Conservation (phyloP, 23 red algal genomes). For the Chondrus crispus region DNA sequence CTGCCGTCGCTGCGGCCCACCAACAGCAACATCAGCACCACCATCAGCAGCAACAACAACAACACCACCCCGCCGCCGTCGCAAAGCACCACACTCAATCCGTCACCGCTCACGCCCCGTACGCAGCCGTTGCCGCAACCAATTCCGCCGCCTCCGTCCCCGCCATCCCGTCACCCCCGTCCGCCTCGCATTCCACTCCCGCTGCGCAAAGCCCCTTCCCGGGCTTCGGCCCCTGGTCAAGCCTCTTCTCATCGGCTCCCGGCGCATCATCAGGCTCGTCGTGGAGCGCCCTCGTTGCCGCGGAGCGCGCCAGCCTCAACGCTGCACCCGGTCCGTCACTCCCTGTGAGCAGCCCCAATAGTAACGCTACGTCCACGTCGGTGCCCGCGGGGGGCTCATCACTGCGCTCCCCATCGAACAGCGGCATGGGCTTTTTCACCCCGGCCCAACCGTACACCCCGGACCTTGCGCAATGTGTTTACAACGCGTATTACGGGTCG, state of each 20-base stretch:
- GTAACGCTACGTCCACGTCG: too few relatives aligned
- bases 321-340: too few relatives aligned
- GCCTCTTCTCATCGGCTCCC: slow-evolving; percentile 32
- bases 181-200: neutral
- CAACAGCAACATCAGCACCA: too few relatives aligned
- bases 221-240: slow-evolving; percentile 17
- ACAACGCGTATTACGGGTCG: slow-evolving; percentile 30
- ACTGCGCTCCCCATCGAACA: too few relatives aligned
- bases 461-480: slow-evolving; percentile 50
- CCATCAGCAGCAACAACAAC: too few relatives aligned
- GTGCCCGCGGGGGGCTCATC: too few relatives aligned
- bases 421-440: slow-evolving; percentile 41
- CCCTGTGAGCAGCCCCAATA: too few relatives aligned
- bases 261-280: too few relatives aligned
- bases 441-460: slow-evolving; percentile 46
- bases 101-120: too few relatives aligned
- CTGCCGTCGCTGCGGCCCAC: neutral
- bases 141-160: neutral
- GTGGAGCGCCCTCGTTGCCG: neutral
- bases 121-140: neutral
- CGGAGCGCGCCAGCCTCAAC: neutral
- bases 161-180: neutral
- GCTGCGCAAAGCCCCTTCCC: slow-evolving; percentile 6
- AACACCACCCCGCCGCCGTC: too few relatives aligned
- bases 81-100: too few relatives aligned